These are phyloP conservation scores for Fusarium penzigii DNA, from an alignment of 2,329 filamentous ascomycete species.

Conservation along the genomic window DNA sequence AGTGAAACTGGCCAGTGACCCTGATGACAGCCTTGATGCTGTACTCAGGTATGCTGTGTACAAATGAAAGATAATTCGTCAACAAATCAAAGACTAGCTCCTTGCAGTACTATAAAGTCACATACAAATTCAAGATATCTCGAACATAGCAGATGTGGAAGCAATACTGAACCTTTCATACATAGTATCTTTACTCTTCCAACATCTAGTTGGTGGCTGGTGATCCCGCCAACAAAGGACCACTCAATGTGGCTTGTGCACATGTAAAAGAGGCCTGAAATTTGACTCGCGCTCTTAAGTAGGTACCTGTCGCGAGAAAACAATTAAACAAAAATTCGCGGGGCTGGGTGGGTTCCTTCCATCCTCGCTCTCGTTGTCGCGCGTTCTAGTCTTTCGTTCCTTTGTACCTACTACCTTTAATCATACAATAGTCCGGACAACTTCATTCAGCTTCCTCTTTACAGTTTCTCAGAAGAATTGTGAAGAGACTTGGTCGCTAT, in stretches of 20 bases:
- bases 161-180: too few relatives aligned
- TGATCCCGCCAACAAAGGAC: neutral
- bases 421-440: neutral
- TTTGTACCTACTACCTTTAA: neutral
- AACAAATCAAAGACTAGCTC: too few relatives aligned
- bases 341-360: slow-evolving; percentile 23
- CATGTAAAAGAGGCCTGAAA: neutral
- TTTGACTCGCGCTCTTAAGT: slow-evolving; percentile 3
- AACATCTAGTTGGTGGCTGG: neutral
- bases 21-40: too few relatives aligned
- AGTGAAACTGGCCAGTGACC: too few relatives aligned
- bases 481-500: neutral
- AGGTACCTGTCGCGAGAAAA: slow-evolving; percentile 15
- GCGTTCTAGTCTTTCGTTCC: too few relatives aligned
- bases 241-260: neutral
- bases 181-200: too few relatives aligned
- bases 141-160: too few relatives aligned
- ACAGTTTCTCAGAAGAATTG: neutral
- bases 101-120: too few relatives aligned
- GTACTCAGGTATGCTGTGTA: too few relatives aligned
- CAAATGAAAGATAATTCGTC: too few relatives aligned
- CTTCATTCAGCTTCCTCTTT: neutral
- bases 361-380: neutral
- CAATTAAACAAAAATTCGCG: slow-evolving; percentile 31
- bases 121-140: too few relatives aligned